These are phyloP conservation scores for Zymoseptoria tritici DNA, from an alignment of 2,329 filamentous ascomycete species.

Conservation along the genomic window DNA sequence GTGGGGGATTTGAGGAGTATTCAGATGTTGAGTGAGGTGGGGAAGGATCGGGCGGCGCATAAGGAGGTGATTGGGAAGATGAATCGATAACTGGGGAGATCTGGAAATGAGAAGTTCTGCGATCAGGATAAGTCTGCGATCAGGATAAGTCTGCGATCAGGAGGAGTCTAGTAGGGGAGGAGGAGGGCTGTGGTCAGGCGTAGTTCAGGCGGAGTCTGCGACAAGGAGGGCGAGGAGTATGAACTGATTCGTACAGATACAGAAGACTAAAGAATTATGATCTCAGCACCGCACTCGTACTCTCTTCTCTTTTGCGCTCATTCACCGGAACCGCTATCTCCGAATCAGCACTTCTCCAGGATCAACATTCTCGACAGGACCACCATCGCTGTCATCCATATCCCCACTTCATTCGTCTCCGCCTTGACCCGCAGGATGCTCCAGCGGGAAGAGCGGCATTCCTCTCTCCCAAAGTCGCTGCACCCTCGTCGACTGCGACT, in stretches of 20 bases:
- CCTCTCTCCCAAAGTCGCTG: neutral
- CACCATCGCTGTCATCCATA: too few species aligned
- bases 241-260: neutral
- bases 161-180: too few species aligned
- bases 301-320: too few species aligned
- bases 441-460: neutral
- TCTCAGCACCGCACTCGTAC: too few species aligned
- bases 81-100: neutral
- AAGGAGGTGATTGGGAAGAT: conserved; percentile 70
- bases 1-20: conserved; percentile 91
- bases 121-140: too few species aligned
- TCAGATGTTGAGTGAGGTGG: conserved; percentile 73
- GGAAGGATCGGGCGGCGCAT: conserved; percentile 76
- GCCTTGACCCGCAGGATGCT: neutral
- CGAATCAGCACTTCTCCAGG: too few species aligned
- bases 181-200: too few species aligned
- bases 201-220: too few species aligned
- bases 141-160: too few species aligned
- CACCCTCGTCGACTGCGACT: neutral
- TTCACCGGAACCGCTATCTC: too few species aligned
- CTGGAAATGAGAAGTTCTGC: neutral
- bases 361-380: too few species aligned
- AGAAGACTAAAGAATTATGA: neutral
- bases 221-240: neutral
- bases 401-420: too few species aligned